phyloP scores from a whole-genome alignment of 768 basidiomycete species.

The Rhodotorula toruloides region DNA sequence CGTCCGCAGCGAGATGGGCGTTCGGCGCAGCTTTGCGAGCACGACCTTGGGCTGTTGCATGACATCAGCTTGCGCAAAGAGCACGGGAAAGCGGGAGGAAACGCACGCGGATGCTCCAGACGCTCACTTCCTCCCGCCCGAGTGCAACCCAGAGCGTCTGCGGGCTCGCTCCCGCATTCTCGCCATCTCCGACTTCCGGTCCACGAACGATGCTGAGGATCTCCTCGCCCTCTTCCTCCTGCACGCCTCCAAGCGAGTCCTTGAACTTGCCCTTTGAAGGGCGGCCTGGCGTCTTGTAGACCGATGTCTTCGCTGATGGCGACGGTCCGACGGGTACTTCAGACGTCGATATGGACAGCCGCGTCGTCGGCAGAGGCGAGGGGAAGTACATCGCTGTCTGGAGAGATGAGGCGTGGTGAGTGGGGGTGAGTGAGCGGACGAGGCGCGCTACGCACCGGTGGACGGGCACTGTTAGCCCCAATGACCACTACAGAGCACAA shows the following conservation, averaged over 20 bases:
- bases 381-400: slow-evolving; percentile 29
- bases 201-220: slow-evolving; percentile 22
- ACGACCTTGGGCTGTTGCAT: slow-evolving; percentile 30
- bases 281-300: slow-evolving; percentile 20
- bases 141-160: slow-evolving; percentile 21
- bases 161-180: background rate
- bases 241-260: slow-evolving; percentile 30
- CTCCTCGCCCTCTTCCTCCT: slow-evolving; percentile 38
- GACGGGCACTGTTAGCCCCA: too few relatives aligned
- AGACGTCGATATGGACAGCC: slow-evolving; percentile 32
- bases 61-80: background rate
- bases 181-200: slow-evolving; percentile 3
- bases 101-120: slow-evolving; percentile 31
- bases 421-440: background rate
- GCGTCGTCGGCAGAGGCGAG: slow-evolving; percentile 32
- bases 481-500: too few relatives aligned
- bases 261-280: slow-evolving; percentile 30
- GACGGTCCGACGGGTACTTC: slow-evolving; percentile 27
- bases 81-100: background rate
- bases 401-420: background rate
- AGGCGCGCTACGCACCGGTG: too few relatives aligned
- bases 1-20: slow-evolving; percentile 28
- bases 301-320: background rate
- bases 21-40: slow-evolving; percentile 34
- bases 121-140: slow-evolving; percentile 33